Percentiles rank a stretch among this genome's conserved stretches.
Evolutionary conservation across 164 flowering plant genomes (phyloP).

Genomic region (Tetracentron sinense): DNA sequence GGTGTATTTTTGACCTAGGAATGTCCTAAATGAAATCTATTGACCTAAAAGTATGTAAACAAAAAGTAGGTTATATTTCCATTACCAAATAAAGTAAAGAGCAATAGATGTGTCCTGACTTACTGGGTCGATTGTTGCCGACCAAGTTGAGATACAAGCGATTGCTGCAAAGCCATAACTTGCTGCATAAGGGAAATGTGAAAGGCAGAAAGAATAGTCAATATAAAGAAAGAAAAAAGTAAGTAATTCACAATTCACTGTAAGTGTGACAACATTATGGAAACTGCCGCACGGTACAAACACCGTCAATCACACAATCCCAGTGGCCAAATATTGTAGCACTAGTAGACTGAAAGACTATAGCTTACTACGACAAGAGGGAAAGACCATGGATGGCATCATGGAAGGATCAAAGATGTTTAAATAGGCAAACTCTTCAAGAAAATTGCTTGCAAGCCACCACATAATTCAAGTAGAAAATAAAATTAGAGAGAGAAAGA

Average conservation of each 20-base stretch:
- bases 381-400: background rate
- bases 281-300: background rate
- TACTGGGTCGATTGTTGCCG: constrained; percentile 48
- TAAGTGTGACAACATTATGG: background rate
- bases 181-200: constrained; percentile 43
- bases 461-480: too few relatives aligned
- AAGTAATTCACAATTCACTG: background rate
- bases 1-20: too few relatives aligned
- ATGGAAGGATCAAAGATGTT: background rate
- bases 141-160: constrained; percentile 41
- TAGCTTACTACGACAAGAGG: background rate
- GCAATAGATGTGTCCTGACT: constrained; percentile 14
- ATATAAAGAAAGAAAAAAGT: background rate
- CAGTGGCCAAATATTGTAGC: background rate
- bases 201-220: background rate
- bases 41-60: background rate
- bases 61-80: background rate
- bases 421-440: background rate
- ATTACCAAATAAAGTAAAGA: background rate
- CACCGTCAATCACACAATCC: too few relatives aligned
- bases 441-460: background rate
- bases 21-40: too few relatives aligned
- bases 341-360: background rate
- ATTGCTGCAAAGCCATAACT: constrained; percentile 50
- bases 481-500: too few relatives aligned